Conservation (phyloP, 371 early-diverging fungal species). For the Funneliformis caledonium region DNA sequence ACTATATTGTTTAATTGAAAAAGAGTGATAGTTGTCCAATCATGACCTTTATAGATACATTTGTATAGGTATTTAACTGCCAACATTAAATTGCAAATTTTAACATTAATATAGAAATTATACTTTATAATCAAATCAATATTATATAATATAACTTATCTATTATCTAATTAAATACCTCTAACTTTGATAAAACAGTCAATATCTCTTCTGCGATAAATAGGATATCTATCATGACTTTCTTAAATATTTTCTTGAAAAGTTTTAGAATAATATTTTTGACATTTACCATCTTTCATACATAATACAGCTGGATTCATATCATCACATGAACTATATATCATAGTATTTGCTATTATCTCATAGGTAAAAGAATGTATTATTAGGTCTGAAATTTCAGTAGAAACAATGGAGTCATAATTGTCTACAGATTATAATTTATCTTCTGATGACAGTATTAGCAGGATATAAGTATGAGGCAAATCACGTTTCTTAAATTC, state of each 20-base stretch:
- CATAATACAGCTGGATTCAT: constrained; percentile 43
- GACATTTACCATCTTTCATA: constrained; percentile 44
- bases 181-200: not conserved
- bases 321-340: constrained; percentile 50
- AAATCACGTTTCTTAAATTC: constrained; percentile 53
- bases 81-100: no score
- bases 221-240: constrained; percentile 40
- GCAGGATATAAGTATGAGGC: constrained; percentile 45
- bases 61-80: not conserved
- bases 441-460: no score
- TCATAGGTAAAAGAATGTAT: constrained; percentile 42
- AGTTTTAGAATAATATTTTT: constrained; percentile 45
- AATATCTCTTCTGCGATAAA: constrained; percentile 24
- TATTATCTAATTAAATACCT: constrained; percentile 42
- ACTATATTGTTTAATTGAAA: constrained; percentile 34
- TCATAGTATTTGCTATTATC: constrained; percentile 45
- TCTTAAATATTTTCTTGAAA: constrained; percentile 40
- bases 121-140: constrained; percentile 22
- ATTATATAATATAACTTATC: constrained; percentile 48
- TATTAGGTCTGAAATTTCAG: constrained; percentile 43
- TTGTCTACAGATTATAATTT: constrained; percentile 45
- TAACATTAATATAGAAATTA: no score
- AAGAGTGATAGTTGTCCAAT: constrained; percentile 46
- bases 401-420: constrained; percentile 12
- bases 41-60: not conserved